Base-by-base conservation (phyloP, 2,329 filamentous ascomycete species). In the Neopestalotiopsis sp. region DNA sequence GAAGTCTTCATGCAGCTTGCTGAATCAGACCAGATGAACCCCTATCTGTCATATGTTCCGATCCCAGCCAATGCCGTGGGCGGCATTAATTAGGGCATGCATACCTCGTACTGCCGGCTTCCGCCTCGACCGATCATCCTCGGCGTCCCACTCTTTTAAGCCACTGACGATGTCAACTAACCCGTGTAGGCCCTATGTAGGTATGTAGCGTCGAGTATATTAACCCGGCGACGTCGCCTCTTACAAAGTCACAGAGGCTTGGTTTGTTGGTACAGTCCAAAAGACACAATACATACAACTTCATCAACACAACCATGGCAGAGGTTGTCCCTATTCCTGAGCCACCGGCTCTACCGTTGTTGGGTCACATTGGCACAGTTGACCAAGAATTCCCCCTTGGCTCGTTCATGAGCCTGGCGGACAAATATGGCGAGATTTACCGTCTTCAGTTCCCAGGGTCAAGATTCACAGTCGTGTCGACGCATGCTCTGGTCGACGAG, bases 401-500 rank as follows among this genome's bases (percentile, higher is more conserved):
- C 28, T 89, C 89, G 30, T 78, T 92, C 24, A 76, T 79, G 5
- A 82, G 85, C 12, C 81, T 94, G 63, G 87, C 89, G 30, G 87
- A 92, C 56, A 88, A 85, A 69, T 92, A 93, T 79, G 91, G 88
- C 42, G 85, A 87, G n/a, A 89, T 91, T 69, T 91, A 83, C 75
- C 84, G 87, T 71, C 80, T 92, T 64, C 83, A 79, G 17, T 76
- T 90, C 4, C 83, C 85, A 4, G 82, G 84, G 1, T 78, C 77
- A 4, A 81, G 84, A 7, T 75, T 83, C 17, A 82, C 90, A 59
- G 80, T 91, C 68, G 80, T 88, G 59, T 84, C 82, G 58, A 87
- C 81, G 40, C 83, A 86, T 20, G 84, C 84, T 40, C 80, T 92
- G 0, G 80, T 91, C 32, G 85, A 91, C 68, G 90, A 92, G 72